A percentile compares a stretch with the other conserved stretches of the same genome.
Conservation (phyloP, 306 rosid species). For the Cicer judaicum region DNA sequence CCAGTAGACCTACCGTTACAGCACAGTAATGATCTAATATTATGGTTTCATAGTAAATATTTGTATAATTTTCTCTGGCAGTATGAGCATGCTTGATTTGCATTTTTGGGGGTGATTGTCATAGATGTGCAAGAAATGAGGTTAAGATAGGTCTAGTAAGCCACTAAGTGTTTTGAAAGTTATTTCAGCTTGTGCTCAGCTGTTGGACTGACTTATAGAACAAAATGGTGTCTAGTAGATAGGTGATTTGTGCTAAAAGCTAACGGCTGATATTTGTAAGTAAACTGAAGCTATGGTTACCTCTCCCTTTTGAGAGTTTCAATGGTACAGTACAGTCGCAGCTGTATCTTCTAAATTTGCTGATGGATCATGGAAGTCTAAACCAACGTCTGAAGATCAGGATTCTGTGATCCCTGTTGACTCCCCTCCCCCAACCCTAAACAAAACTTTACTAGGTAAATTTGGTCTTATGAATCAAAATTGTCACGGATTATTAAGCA, state of each 20-base stretch:
- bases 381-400: background rate
- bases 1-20: constrained; percentile 63
- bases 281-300: constrained; percentile 51
- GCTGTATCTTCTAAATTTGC: constrained; percentile 16
- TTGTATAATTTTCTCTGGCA: constrained; percentile 62
- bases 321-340: constrained; percentile 27
- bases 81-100: constrained; percentile 78
- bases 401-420: constrained; percentile 1
- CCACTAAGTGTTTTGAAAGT: constrained; percentile 57
- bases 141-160: constrained; percentile 63
- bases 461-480: too few relatives aligned
- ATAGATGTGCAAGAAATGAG: constrained; percentile 71
- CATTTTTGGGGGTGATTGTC: constrained; percentile 53
- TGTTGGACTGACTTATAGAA: constrained; percentile 75
- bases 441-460: too few relatives aligned
- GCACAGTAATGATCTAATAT: constrained; percentile 59
- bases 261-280: constrained; percentile 74
- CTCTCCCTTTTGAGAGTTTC: constrained; percentile 31
- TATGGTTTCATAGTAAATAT: constrained; percentile 58
- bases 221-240: constrained; percentile 58
- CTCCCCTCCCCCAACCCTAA: background rate
- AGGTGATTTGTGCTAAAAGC: constrained; percentile 49
- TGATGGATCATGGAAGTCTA: background rate
- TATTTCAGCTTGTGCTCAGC: constrained; percentile 73
- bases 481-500: too few relatives aligned